phyloP scores from a whole-genome alignment of 2,329 filamentous ascomycete species.

The Cladophialophora psammophila region DNA sequence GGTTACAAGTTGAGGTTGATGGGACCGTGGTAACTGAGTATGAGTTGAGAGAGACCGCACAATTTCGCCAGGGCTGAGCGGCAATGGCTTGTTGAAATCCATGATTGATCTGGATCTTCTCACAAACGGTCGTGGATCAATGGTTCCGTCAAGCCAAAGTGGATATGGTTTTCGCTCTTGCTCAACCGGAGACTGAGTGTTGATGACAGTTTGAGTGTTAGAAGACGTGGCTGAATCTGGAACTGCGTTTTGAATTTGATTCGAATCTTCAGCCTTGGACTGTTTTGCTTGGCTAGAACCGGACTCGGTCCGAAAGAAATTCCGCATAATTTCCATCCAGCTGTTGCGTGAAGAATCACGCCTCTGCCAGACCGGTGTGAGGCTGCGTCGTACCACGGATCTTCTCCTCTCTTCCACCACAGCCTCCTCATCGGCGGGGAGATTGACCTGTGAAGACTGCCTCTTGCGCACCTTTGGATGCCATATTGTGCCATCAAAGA shows the following conservation, averaged over 20 bases:
- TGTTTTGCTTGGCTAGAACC: slow-evolving; percentile 22
- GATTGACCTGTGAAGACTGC: slow-evolving; percentile 19
- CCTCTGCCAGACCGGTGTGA: slow-evolving; percentile 30
- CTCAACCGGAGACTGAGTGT: not conserved
- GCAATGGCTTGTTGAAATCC: slow-evolving; percentile 36
- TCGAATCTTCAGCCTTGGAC: slow-evolving; percentile 16
- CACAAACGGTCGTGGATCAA: slow-evolving; percentile 15
- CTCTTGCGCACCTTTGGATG: slow-evolving; percentile 26
- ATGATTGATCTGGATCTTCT: slow-evolving; percentile 3
- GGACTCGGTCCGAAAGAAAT: slow-evolving; percentile 29
- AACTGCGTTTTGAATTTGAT: slow-evolving; percentile 10
- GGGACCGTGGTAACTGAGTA: not conserved
- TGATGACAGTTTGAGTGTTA: not conserved
- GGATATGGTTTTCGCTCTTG: not conserved
- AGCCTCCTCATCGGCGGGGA: slow-evolving; percentile 3
- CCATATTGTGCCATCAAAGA: slow-evolving; percentile 37
- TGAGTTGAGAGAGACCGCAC: slow-evolving; percentile 15
- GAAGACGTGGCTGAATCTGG: slow-evolving; percentile 3
- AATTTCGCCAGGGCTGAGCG: slow-evolving; percentile 33
- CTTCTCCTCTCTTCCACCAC: slow-evolving; percentile 20
- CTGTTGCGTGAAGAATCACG: slow-evolving; percentile 31
- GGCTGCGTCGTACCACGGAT: slow-evolving; percentile 25
- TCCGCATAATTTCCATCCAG: slow-evolving; percentile 33
- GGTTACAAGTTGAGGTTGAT: slow-evolving; percentile 1
- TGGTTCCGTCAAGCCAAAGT: slow-evolving; percentile 33